Conservation (phyloP, 208 protist species). For the Trypanosoma melophagium region DNA sequence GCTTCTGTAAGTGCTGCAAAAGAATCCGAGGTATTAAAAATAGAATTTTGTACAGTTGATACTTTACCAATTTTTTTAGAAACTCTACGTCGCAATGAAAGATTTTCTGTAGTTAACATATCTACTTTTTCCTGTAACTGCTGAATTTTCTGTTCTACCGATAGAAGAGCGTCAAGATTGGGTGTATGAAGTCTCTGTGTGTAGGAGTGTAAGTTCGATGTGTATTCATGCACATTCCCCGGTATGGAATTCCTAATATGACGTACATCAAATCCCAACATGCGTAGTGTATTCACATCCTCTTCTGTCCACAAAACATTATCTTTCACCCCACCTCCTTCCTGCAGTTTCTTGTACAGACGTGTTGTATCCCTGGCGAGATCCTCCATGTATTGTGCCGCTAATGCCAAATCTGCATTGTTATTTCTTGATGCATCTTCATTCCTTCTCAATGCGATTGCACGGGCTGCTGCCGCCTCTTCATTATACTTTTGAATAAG, state of each 20-base stretch:
- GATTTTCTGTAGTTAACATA: slow-evolving; percentile 7
- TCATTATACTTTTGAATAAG: slow-evolving; percentile 22
- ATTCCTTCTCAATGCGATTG: not conserved
- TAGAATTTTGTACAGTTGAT: no score
- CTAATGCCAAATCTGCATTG: slow-evolving; percentile 2
- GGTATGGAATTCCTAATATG: not conserved
- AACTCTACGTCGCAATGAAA: not conserved
- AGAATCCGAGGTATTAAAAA: not conserved
- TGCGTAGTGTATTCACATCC: slow-evolving; percentile 15
- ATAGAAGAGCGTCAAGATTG: slow-evolving; percentile 10
- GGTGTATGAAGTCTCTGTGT: not conserved
- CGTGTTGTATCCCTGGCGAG: slow-evolving; percentile 10
- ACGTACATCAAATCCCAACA: slow-evolving; percentile 25
- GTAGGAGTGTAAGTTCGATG: no score
- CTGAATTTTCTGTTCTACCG: slow-evolving; percentile 10
- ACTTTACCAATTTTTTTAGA: not conserved
- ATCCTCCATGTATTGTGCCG: slow-evolving; percentile 25
- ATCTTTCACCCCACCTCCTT: not conserved
- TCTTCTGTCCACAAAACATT: not conserved
- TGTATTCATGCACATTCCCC: not conserved
- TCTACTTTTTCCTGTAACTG: slow-evolving; percentile 8
- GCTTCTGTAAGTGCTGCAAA: not conserved
- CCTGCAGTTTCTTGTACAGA: slow-evolving; percentile 3
- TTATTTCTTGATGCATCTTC: not conserved
- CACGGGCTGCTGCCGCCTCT: slow-evolving; percentile 23